These are phyloP conservation scores for Prasinococcaceae sp. DNA, from an alignment of 139 green algal species.

Conservation along the genomic window DNA sequence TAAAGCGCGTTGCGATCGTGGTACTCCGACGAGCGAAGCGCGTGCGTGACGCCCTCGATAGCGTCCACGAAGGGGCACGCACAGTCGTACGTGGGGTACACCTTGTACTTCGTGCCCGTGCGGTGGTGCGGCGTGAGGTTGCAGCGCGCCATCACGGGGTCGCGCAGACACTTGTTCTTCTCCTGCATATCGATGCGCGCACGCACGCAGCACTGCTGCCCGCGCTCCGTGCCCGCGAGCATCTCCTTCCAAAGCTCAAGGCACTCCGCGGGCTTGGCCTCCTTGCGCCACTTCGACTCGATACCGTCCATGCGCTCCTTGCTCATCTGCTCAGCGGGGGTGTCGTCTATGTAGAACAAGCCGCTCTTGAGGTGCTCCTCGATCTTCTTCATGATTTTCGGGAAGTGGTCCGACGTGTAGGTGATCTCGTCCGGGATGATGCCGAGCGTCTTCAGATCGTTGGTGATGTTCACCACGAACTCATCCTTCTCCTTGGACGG, in stretches of 20 bases:
- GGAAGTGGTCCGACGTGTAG: conserved; percentile 67
- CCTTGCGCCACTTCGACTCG: conserved; percentile 46
- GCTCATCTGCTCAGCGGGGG: conserved; percentile 75
- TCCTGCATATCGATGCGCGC: conserved; percentile 89
- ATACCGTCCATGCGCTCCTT: conserved; percentile 70
- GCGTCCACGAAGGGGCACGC: conserved; percentile 92
- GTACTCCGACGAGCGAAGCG: conserved; percentile 90
- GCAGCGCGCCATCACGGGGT: conserved; percentile 89
- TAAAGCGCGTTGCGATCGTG: conserved; percentile 56
- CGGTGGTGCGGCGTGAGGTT: conserved; percentile 81
- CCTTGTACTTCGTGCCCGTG: conserved; percentile 64
- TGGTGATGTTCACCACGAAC: conserved; percentile 91
- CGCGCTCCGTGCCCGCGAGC: conserved; percentile 53
- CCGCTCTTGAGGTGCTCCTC: too few relatives aligned
- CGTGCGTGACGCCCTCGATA: conserved; percentile 89
- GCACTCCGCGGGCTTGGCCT: conserved; percentile 68
- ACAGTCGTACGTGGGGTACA: conserved; percentile 98
- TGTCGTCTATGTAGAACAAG: conserved; percentile 97
- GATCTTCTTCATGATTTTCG: conserved; percentile 15
- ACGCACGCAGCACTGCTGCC: conserved; percentile 62
- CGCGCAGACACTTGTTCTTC: conserved; percentile 71
- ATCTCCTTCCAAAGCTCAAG: conserved; percentile 79
- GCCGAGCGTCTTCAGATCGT: conserved; percentile 67
- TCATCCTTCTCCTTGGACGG: conserved; percentile 97
- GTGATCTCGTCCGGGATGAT: conserved; percentile 55